Evolutionary conservation across 805 yeast genomes (phyloP).

Genomic region (Candida endomychidarum): DNA sequence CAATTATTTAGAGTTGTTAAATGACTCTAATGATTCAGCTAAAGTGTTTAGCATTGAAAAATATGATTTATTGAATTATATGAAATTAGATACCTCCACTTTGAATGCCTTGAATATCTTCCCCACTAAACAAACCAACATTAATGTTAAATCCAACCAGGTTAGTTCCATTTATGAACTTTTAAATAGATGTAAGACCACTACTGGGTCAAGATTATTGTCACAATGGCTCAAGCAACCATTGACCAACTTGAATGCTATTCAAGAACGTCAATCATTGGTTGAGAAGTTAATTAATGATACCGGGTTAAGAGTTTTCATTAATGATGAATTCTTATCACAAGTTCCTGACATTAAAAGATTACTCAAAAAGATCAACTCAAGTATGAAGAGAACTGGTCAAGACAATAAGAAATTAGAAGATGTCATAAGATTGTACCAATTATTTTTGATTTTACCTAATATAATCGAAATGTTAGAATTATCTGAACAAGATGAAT

Average conservation of each 20-base stretch:
- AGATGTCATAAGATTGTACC: conserved; percentile 87
- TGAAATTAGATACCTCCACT: conserved; percentile 91
- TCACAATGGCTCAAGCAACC: conserved; percentile 98
- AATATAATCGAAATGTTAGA: conserved; percentile 57
- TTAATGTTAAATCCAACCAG: conserved; percentile 22
- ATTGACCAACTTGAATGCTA: conserved; percentile 59
- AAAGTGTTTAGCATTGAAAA: conserved; percentile 58
- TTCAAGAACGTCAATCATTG: conserved; percentile 66
- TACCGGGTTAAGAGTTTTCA: conserved; percentile 58
- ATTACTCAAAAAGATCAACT: conserved; percentile 62
- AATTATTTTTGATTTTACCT: conserved; percentile 70
- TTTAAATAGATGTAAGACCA: conserved; percentile 82
- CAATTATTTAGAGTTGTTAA: conserved; percentile 62
- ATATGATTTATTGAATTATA: conserved; percentile 74
- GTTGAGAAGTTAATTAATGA: conserved; percentile 77
- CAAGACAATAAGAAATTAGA: conserved; percentile 64
- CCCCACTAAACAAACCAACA: conserved; percentile 44
- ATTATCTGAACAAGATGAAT: conserved; percentile 25
- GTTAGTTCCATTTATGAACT: conserved; percentile 70
- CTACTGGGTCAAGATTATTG: conserved; percentile 83
- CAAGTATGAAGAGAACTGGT: conserved; percentile 30
- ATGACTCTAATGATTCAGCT: conserved; percentile 40
- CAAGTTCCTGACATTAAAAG: conserved; percentile 83
- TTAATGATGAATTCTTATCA: conserved; percentile 66
- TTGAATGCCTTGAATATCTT: conserved; percentile 83